phyloP scores from a whole-genome alignment of 2,329 filamentous ascomycete genomes.

The Incumbomyces delicatus region DNA sequence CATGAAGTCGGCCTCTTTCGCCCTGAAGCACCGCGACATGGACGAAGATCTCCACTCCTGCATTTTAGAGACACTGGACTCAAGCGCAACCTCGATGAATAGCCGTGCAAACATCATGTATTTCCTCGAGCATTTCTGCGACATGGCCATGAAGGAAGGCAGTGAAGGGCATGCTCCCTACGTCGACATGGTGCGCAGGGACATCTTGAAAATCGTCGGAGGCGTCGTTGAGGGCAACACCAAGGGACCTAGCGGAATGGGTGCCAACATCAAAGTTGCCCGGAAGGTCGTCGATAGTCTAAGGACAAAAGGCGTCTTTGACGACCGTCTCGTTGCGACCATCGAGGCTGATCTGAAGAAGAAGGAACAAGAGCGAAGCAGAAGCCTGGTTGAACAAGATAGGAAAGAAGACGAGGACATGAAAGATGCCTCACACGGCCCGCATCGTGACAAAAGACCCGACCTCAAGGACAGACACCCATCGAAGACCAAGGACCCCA shows the following conservation, averaged over 20 bases:
- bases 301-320: conserved; percentile 57
- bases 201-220: conserved; percentile 85
- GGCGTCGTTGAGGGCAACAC: conserved; percentile 65
- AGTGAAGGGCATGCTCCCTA: conserved; percentile 68
- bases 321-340: conserved; percentile 63
- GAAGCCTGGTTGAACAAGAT: conserved; percentile 41
- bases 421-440: conserved; percentile 5
- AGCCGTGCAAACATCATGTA: conserved; percentile 98
- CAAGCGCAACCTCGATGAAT: conserved; percentile 72
- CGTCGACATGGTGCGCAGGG: conserved; percentile 86
- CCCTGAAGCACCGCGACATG: conserved; percentile 85
- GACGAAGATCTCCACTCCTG: conserved; percentile 96
- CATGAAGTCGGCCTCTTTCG: conserved; percentile 89
- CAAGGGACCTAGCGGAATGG: conserved; percentile 60
- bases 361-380: conserved; percentile 56
- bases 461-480: conserved; percentile 4
- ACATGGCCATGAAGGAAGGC: conserved; percentile 66
- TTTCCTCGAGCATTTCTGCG: conserved; percentile 91
- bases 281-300: conserved; percentile 67
- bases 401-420: conserved; percentile 24
- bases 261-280: conserved; percentile 88
- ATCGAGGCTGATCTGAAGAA: conserved; percentile 77
- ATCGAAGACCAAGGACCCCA: conserved; percentile 12
- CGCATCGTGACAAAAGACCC: conserved; percentile 1
- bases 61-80: conserved; percentile 89